These are phyloP conservation scores for Chaetomium globosum DNA, from an alignment of 2,329 filamentous ascomycete genomes.

Conservation along the genomic window DNA sequence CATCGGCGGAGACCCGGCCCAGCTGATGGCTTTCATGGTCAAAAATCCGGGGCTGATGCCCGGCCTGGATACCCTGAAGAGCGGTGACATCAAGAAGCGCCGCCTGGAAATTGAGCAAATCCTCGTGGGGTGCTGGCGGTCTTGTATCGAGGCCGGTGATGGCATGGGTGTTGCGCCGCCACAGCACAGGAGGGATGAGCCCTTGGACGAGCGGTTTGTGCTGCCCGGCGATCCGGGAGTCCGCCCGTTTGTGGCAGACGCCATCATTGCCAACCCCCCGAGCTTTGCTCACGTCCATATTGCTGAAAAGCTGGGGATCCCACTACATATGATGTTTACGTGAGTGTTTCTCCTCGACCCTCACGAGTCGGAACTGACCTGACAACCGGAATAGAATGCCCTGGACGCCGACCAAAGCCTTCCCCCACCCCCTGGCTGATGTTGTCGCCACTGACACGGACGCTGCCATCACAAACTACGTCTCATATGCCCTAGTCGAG, in stretches of 20 bases:
- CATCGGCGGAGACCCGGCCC: conserved; percentile 74
- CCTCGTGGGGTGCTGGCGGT: conserved; percentile 82
- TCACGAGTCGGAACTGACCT: conserved; percentile 35
- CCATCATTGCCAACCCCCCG: conserved; percentile 77
- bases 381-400: conserved; percentile 80
- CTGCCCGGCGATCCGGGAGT: conserved; percentile 48
- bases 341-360: conserved; percentile 45
- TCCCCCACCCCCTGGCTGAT: conserved; percentile 84
- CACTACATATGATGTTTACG: conserved; percentile 88
- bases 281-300: conserved; percentile 76
- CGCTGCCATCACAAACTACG: conserved; percentile 74
- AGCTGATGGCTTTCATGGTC: conserved; percentile 88
- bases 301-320: conserved; percentile 74
- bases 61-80: conserved; percentile 73
- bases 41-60: conserved; percentile 87
- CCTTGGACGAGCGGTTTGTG: conserved; percentile 53
- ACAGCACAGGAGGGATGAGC: conserved; percentile 52
- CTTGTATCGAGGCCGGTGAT: conserved; percentile 78
- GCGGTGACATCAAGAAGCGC: conserved; percentile 74
- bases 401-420: conserved; percentile 82
- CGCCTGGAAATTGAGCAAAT: conserved; percentile 77
- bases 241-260: conserved; percentile 78
- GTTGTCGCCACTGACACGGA: conserved; percentile 77
- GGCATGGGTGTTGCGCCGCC: conserved; percentile 57
- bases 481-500: conserved; percentile 82